Evolutionary conservation across 495 filamentous ascomycete genomes (phyloP), one percentile per base, ranked within the genome.

Genomic region (Talaromyces borbonicus): DNA sequence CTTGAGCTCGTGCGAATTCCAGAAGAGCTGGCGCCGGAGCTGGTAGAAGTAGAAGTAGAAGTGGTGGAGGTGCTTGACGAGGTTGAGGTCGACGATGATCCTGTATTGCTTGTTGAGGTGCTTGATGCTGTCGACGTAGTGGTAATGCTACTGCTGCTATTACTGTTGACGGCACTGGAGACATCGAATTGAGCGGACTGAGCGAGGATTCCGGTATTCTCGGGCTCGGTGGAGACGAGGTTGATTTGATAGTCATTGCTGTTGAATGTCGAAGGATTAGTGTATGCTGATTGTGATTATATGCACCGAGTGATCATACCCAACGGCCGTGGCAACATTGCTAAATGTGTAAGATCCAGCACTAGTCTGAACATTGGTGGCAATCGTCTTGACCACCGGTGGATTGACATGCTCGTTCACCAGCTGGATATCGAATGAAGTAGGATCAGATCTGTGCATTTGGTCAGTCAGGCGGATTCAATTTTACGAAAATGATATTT

Each of bases 191-290:
- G 59, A 27, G 57, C 29, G 4, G 62, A 64, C 51, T 69, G 66
- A 3, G 66, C 66, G 22, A 69, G 63, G 47, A 69, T 67, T 12
- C 66, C 66, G 38, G 52, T 59, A 56, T 66, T 66, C 15, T 54
- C 26, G 14, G 30, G 23, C 2, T 35, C 29, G 50, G 55, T 54
- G 42, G 62, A 64, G 25, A 59, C 16, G 16, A 69, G 50, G 55
- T 67, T 65, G 50, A 69, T 58, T 53, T 69, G 66, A 59, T 63
- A 69, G 23, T 58, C 64, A 8, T 50, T 33, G 2, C 65, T 66
- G 37, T 38, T 27, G 7, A 14, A 26, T 1, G 19, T 32, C 56
- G n/a, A 37, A 19, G 3, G 15, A 16, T 0, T 16, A 4, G 15
- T 36, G 19, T 36, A 1, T 5, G 26, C 6, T 6, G 22, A 4